phyloP scores from a whole-genome alignment of 2,329 filamentous ascomycete species.

The Microdochium trichocladiopsis region DNA sequence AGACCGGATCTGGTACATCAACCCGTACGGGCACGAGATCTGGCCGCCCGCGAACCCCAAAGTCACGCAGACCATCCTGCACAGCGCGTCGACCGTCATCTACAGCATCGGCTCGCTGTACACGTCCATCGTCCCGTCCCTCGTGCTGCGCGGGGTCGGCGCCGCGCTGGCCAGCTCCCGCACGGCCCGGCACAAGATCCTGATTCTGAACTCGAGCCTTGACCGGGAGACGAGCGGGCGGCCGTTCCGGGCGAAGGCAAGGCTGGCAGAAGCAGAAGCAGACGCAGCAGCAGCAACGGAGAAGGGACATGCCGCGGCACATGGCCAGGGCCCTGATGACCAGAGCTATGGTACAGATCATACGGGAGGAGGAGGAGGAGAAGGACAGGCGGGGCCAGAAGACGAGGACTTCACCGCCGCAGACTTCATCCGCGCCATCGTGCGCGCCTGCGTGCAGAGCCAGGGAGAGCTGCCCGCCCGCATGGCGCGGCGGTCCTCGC shows the following conservation, averaged over 20 bases:
- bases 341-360: no score
- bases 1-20: constrained; percentile 89
- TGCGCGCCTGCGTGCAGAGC: constrained; percentile 65
- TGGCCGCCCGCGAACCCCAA: constrained; percentile 76
- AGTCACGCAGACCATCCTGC: constrained; percentile 60
- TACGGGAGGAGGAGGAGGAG: no score
- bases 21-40: constrained; percentile 96
- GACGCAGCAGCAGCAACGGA: no score
- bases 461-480: constrained; percentile 31
- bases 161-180: constrained; percentile 38
- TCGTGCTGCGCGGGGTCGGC: constrained; percentile 73
- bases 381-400: no score
- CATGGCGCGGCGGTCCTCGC: background rate
- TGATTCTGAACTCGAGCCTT: constrained; percentile 76
- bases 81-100: constrained; percentile 60
- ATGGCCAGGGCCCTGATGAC: no score
- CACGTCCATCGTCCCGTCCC: constrained; percentile 77
- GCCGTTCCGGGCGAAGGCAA: background rate
- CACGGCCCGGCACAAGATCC: constrained; percentile 56
- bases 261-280: background rate
- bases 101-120: constrained; percentile 95
- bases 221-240: constrained; percentile 68
- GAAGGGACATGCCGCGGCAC: no score
- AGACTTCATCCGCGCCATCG: constrained; percentile 79
- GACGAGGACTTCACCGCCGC: constrained; percentile 60